Evolutionary conservation across 371 early-diverging fungal species (phyloP).

Genomic region (Apophysomyces variabilis): DNA sequence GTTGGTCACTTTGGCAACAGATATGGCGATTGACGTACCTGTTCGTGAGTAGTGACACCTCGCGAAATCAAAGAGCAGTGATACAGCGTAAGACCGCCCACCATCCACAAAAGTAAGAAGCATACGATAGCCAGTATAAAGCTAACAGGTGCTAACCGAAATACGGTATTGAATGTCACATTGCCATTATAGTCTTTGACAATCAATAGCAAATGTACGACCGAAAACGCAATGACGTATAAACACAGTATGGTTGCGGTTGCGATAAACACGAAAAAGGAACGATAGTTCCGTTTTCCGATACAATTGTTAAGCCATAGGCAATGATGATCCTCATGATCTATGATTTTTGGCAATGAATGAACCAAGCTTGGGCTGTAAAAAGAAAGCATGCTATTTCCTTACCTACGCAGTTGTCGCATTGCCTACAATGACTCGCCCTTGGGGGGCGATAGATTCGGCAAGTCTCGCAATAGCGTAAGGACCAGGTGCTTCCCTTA

Average conservation of each 20-base stretch:
- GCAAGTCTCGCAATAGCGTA: slow-evolving; percentile 93
- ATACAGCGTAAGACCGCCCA: slow-evolving; percentile 73
- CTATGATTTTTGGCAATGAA: slow-evolving; percentile 26
- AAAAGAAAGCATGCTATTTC: neutral
- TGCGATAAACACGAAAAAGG: slow-evolving; percentile 80
- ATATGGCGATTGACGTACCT: slow-evolving; percentile 46
- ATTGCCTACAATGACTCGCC: slow-evolving; percentile 86
- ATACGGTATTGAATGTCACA: slow-evolving; percentile 22
- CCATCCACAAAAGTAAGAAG: slow-evolving; percentile 63
- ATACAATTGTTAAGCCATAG: slow-evolving; percentile 95
- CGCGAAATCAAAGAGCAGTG: slow-evolving; percentile 74
- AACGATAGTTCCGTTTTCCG: slow-evolving; percentile 89
- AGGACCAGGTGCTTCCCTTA: slow-evolving; percentile 60
- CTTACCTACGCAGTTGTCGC: slow-evolving; percentile 90
- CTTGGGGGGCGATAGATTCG: slow-evolving; percentile 91
- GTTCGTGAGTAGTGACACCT: slow-evolving; percentile 89
- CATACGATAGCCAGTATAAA: slow-evolving; percentile 71
- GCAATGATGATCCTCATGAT: slow-evolving; percentile 91
- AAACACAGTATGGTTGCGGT: slow-evolving; percentile 57
- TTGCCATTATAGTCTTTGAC: slow-evolving; percentile 1
- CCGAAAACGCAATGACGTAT: slow-evolving; percentile 61
- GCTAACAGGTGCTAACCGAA: slow-evolving; percentile 43
- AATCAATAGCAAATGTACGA: slow-evolving; percentile 54
- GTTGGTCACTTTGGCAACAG: neutral
- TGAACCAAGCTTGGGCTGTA: too few species aligned